phyloP scores from a whole-genome alignment of 2,329 filamentous ascomycete genomes.

The Alternaria arborescens region DNA sequence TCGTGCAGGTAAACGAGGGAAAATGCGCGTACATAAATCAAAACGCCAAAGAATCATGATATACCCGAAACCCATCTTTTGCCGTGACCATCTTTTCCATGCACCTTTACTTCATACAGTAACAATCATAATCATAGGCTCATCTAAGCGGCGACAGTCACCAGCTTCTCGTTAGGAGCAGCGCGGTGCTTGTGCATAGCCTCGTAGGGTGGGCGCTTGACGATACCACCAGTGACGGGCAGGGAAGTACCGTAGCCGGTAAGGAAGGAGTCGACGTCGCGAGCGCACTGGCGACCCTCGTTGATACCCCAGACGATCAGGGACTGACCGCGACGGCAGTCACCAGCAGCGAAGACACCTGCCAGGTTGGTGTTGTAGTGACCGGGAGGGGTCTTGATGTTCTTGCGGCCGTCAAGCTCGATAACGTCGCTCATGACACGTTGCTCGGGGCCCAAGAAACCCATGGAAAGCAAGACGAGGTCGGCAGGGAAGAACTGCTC shows the following conservation, averaged over 20 bases:
- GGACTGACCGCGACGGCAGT: slow-evolving; percentile 93
- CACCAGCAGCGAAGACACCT: slow-evolving; percentile 92
- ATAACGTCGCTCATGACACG: slow-evolving; percentile 86
- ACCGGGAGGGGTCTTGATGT: slow-evolving; percentile 90
- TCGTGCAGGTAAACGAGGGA: slow-evolving; percentile 46
- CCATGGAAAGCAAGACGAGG: slow-evolving; percentile 93
- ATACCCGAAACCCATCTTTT: slow-evolving; percentile 8
- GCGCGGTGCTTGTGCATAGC: slow-evolving; percentile 60
- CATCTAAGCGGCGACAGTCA: slow-evolving; percentile 47
- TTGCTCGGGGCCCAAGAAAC: slow-evolving; percentile 93
- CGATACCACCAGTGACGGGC: slow-evolving; percentile 90
- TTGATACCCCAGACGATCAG: slow-evolving; percentile 99
- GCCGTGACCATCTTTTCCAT: slow-evolving; percentile 9
- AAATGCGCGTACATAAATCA: slow-evolving; percentile 24
- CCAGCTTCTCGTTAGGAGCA: slow-evolving; percentile 50
- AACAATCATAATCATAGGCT: slow-evolving; percentile 13
- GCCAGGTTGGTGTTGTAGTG: slow-evolving; percentile 88
- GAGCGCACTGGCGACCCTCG: slow-evolving; percentile 90
- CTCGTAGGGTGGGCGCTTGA: slow-evolving; percentile 82
- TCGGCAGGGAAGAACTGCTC: slow-evolving; percentile 97
- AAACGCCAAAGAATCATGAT: slow-evolving; percentile 23
- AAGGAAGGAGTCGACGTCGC: slow-evolving; percentile 89
- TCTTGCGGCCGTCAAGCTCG: slow-evolving; percentile 92
- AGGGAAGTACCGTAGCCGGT: slow-evolving; percentile 77
- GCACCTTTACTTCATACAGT: slow-evolving; percentile 11